Base-by-base conservation (phyloP, 139 green algal genomes). In the Auxenochlorella pyrenoidosa region DNA sequence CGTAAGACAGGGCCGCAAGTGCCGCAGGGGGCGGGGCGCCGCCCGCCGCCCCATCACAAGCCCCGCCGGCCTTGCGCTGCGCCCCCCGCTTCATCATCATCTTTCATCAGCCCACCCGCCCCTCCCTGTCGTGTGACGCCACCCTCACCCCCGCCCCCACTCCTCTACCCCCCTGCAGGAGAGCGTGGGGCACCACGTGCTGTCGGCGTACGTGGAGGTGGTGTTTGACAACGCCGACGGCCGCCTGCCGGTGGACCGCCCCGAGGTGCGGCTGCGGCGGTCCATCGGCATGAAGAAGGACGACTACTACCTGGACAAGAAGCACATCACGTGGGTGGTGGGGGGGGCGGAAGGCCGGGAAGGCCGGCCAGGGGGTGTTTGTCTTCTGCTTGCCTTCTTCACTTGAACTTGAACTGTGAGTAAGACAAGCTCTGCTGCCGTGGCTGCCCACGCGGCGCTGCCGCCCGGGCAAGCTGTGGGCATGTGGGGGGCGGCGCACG, bases 151-250 rank as follows among this genome's bases (percentile, higher is more conserved):
- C n/a, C n/a, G n/a, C n/a, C n/a, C n/a, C n/a, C n/a, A n/a, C n/a
- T n/a, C n/a, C n/a, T n/a, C 5, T 28, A 3, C 30, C 19, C 30
- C 18, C 26, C 4, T 90, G 86, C 95, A 99, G 94, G 98, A 99
- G 89, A 98, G 98, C 36, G 95, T 96, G 30, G 98, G 98, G 1
- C 90, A 98, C 75, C 92, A 94, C 28, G 95, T 98, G 32, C 88
- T 96, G 36, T 95, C 86, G 34, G 98, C 97, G 6, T 99, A 96
- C 88, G 98, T 99, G 59, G 98, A 99, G 93, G 91, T 99, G 54
- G 95, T 99, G 0, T 98, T 99, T 88, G 97, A 99, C 93, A 99
- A 99, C 94, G 91, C 86, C 10, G 98, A 99, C 83, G 92, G 93
- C 51, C 92, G 98, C 26, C 93, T 99, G 32, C 98, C 97, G 66